These are phyloP conservation scores for Monascus ruber DNA, from an alignment of 2,329 filamentous ascomycete genomes.

Conservation along the genomic window DNA sequence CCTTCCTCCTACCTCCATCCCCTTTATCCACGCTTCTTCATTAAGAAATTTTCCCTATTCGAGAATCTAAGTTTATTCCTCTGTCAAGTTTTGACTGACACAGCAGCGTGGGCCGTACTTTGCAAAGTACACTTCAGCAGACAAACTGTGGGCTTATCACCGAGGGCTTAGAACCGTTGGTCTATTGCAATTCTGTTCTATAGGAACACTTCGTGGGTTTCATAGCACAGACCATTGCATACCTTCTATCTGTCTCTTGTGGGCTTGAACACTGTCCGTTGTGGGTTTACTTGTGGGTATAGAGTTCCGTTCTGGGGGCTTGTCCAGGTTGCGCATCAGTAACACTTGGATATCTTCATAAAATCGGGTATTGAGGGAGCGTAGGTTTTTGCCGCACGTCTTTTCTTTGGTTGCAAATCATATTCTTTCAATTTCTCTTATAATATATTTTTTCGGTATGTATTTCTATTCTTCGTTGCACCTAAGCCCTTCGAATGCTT, in stretches of 20 bases:
- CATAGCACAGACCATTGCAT: constrained; percentile 29
- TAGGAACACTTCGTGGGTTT: constrained; percentile 23
- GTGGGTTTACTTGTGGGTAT: constrained; percentile 31
- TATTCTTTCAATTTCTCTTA: not conserved
- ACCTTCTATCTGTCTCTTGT: constrained; percentile 31
- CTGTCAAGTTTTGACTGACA: constrained; percentile 13
- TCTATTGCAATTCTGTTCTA: constrained; percentile 29
- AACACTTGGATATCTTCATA: constrained; percentile 6
- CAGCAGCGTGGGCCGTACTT: constrained; percentile 23
- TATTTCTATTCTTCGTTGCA: not conserved
- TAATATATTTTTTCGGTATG: not conserved
- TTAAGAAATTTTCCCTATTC: not conserved
- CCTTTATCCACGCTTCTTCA: constrained; percentile 8
- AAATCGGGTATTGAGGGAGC: constrained; percentile 28
- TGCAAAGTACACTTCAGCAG: constrained; percentile 24
- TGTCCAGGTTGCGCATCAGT: constrained; percentile 4
- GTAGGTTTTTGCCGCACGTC: constrained; percentile 24
- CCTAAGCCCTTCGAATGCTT: not conserved
- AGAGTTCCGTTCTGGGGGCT: constrained; percentile 18
- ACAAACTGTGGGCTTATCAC: constrained; percentile 27
- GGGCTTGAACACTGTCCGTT: constrained; percentile 33
- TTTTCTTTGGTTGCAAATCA: constrained; percentile 1
- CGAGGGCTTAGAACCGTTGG: constrained; percentile 33
- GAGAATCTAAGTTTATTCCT: too few relatives aligned
- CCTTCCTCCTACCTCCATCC: constrained; percentile 4